Evolutionary conservation across 371 early-diverging fungal genomes (phyloP).

Genomic region (Nematocida ausubeli): DNA sequence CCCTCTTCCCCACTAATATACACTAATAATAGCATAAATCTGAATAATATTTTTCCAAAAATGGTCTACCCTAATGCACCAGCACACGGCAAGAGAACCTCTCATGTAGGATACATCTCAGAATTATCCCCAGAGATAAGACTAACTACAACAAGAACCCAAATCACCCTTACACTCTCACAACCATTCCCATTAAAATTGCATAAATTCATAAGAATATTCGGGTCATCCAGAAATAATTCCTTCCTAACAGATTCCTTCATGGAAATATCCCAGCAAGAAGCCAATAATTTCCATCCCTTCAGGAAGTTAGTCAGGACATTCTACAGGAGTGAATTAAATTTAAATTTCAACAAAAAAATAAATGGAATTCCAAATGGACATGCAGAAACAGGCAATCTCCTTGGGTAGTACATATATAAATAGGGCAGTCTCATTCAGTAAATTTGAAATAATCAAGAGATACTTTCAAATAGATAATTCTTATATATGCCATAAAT

Average conservation of each 20-base stretch:
- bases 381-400: constrained; percentile 71
- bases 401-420: constrained; percentile 79
- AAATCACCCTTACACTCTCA: neutral
- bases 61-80: neutral
- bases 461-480: constrained; percentile 92
- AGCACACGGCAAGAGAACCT: neutral
- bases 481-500: constrained; percentile 79
- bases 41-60: neutral
- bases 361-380: constrained; percentile 17
- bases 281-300: neutral
- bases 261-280: neutral
- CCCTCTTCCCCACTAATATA: no score
- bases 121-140: constrained; percentile 7
- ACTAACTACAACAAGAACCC: neutral
- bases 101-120: constrained; percentile 14
- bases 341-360: constrained; percentile 43
- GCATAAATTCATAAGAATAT: constrained; percentile 10
- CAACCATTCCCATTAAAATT: neutral
- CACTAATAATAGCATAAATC: no score
- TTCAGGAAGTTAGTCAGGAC: neutral
- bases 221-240: constrained; percentile 20
- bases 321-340: constrained; percentile 22
- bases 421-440: constrained; percentile 76
- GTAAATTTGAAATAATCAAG: constrained; percentile 77
- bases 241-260: constrained; percentile 16